Conservation (phyloP, 1,284 basidiomycete species). For the Cryptococcus sp. region DNA sequence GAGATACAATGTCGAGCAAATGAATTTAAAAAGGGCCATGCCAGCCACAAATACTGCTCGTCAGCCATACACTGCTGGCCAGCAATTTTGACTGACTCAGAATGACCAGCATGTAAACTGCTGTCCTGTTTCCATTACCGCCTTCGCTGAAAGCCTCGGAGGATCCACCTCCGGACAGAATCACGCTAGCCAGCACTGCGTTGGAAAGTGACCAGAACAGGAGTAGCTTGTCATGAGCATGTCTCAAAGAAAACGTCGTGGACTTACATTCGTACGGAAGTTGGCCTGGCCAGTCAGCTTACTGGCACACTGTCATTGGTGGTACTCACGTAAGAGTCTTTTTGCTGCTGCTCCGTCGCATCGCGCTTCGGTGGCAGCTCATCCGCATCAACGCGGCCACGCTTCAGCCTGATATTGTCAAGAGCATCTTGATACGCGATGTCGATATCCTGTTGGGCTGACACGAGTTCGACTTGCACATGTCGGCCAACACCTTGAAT, state of each 20-base stretch:
- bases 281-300: constrained; percentile 52
- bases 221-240: constrained; percentile 23
- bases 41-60: constrained; percentile 47
- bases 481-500: constrained; percentile 60
- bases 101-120: constrained; percentile 42
- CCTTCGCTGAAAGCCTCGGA: constrained; percentile 59
- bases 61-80: constrained; percentile 4
- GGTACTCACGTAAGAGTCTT: constrained; percentile 67
- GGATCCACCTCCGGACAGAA: constrained; percentile 64
- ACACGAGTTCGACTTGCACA: constrained; percentile 83
- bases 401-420: constrained; percentile 58
- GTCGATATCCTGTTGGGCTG: constrained; percentile 82
- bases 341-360: constrained; percentile 62
- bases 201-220: constrained; percentile 47
- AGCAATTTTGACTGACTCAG: constrained; percentile 28
- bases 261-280: constrained; percentile 80
- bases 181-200: constrained; percentile 78
- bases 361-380: constrained; percentile 52
- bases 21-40: constrained; percentile 53
- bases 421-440: constrained; percentile 84
- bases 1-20: constrained; percentile 62
- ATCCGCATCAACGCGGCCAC: constrained; percentile 29
- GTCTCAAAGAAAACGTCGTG: too few relatives aligned
- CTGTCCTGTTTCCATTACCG: constrained; percentile 50
- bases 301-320: too few relatives aligned